Conservation (phyloP, 805 yeast genomes). For the Wickerhamomyces bisporus region DNA sequence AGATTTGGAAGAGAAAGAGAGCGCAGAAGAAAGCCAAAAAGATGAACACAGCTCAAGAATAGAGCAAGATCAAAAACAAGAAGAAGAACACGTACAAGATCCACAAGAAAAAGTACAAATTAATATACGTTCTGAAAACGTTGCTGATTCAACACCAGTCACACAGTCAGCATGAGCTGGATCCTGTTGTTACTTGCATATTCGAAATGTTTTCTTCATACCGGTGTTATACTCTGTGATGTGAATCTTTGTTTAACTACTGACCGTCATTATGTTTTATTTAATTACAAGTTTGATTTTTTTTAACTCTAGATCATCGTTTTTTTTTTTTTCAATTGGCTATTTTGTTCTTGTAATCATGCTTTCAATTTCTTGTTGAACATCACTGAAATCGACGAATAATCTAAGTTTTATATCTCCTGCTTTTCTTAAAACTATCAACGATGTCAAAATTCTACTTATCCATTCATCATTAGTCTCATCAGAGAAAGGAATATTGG, state of each 20-base stretch:
- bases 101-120: no score
- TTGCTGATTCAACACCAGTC: background rate
- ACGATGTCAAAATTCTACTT: slow-evolving; percentile 35
- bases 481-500: slow-evolving; percentile 29
- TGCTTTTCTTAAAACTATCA: slow-evolving; percentile 15
- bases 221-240: slow-evolving; percentile 16
- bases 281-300: no score
- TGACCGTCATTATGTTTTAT: no score
- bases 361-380: slow-evolving; percentile 20
- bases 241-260: slow-evolving; percentile 20
- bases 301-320: no score
- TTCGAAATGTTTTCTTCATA: background rate
- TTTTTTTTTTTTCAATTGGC: slow-evolving; percentile 23
- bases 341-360: slow-evolving; percentile 9
- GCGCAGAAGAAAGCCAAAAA: slow-evolving; percentile 29
- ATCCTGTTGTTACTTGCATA: background rate
- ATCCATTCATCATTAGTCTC: slow-evolving; percentile 54
- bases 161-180: no score
- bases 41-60: no score
- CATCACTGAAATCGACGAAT: slow-evolving; percentile 20
- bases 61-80: slow-evolving; percentile 27
- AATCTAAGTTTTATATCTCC: slow-evolving; percentile 15
- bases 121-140: no score
- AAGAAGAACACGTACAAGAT: background rate
- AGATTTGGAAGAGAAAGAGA: slow-evolving; percentile 30